Conservation (phyloP, 805 yeast genomes). For the Saturnispora bothae region DNA sequence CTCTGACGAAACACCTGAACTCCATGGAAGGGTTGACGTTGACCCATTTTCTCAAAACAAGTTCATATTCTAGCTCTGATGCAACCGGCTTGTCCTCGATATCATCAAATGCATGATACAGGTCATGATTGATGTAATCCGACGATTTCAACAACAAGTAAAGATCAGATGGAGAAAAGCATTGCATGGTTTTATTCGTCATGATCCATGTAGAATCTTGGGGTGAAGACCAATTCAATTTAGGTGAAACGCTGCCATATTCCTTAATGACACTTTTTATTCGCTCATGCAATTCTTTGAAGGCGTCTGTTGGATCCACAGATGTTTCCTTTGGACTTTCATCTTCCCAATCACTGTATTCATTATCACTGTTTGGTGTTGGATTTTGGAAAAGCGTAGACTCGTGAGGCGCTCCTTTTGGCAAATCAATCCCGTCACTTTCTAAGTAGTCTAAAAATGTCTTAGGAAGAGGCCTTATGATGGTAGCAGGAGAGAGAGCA, state of each 20-base stretch:
- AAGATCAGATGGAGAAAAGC: constrained; percentile 61
- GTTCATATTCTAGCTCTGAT: constrained; percentile 31
- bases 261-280: constrained; percentile 37
- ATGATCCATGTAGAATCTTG: constrained; percentile 90
- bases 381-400: constrained; percentile 24
- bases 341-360: constrained; percentile 67
- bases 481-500: constrained; percentile 36
- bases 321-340: constrained; percentile 15
- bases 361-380: constrained; percentile 42
- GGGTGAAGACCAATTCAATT: constrained; percentile 96
- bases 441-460: constrained; percentile 49
- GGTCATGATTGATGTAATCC: constrained; percentile 78
- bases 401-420: constrained; percentile 32
- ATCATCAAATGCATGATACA: constrained; percentile 55
- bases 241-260: constrained; percentile 66
- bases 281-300: constrained; percentile 48
- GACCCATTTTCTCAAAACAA: constrained; percentile 77
- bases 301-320: constrained; percentile 37
- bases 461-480: constrained; percentile 49
- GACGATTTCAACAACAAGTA: constrained; percentile 78
- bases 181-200: constrained; percentile 64
- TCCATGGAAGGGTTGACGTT: constrained; percentile 82
- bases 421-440: constrained; percentile 60
- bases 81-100: constrained; percentile 26
- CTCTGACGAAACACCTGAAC: constrained; percentile 74